A percentile compares a stretch with the other conserved stretches of the same genome.
Conservation (phyloP, 2,329 filamentous ascomycete species). For the Fusarium tanahbumbuense region DNA sequence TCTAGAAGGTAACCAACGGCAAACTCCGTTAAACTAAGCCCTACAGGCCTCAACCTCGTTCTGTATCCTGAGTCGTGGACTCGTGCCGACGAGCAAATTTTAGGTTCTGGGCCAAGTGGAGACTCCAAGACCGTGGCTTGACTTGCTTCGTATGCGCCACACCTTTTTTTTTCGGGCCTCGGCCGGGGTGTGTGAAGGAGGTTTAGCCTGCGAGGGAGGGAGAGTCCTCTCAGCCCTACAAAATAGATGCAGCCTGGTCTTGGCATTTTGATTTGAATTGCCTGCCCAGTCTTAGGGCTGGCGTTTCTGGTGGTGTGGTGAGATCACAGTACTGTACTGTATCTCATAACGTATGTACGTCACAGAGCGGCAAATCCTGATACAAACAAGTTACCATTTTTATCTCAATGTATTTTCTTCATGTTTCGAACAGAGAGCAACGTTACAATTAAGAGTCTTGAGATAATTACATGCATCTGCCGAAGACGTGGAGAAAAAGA, state of each 20-base stretch:
- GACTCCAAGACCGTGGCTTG: background rate
- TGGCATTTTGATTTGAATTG: slow-evolving; percentile 21
- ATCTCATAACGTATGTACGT: background rate
- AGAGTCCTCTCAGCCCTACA: slow-evolving; percentile 20
- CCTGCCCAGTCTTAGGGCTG: slow-evolving; percentile 20
- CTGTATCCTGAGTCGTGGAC: slow-evolving; percentile 28
- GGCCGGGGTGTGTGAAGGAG: background rate
- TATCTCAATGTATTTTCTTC: background rate
- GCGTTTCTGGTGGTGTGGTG: slow-evolving; percentile 9
- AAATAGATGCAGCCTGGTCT: slow-evolving; percentile 1
- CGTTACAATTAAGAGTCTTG: background rate
- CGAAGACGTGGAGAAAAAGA: slow-evolving; percentile 29
- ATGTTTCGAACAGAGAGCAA: background rate
- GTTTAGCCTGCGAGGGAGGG: too few relatives aligned
- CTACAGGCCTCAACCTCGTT: slow-evolving; percentile 12
- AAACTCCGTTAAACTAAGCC: slow-evolving; percentile 30
- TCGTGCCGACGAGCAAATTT: slow-evolving; percentile 4
- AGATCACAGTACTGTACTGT: background rate
- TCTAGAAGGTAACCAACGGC: too few relatives aligned
- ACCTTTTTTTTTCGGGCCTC: background rate
- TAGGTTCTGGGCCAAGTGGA: slow-evolving; percentile 21
- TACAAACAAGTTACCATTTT: background rate
- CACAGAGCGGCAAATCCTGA: background rate
- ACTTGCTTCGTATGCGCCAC: slow-evolving; percentile 2
- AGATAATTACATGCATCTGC: slow-evolving; percentile 27